phyloP scores from a whole-genome alignment of 768 basidiomycete species.

The Hericium coralloides region DNA sequence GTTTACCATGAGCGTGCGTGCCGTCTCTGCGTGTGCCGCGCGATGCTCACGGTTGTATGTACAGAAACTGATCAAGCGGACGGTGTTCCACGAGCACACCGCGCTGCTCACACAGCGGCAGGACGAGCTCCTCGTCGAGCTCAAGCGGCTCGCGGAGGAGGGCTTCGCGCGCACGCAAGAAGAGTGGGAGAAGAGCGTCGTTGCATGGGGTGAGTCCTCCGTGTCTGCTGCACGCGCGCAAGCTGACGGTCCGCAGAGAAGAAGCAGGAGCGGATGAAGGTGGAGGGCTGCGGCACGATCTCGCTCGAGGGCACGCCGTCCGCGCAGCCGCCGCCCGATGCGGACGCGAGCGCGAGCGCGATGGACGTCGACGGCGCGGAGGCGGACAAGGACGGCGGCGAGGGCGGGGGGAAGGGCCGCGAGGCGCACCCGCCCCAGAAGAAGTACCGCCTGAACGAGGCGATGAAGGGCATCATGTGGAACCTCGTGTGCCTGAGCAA shows the following conservation, averaged over 20 bases:
- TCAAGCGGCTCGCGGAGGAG: constrained; percentile 50
- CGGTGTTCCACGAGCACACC: constrained; percentile 71
- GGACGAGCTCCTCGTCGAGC: constrained; percentile 55
- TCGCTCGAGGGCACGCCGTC: constrained; percentile 21
- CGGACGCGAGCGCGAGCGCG: constrained; percentile 2
- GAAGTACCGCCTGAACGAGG: constrained; percentile 72
- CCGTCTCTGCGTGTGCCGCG: not conserved
- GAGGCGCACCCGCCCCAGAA: constrained; percentile 59
- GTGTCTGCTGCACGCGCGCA: not conserved
- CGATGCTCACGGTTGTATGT: not conserved
- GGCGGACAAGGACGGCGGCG: constrained; percentile 22
- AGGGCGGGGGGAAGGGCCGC: constrained; percentile 22
- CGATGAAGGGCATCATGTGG: constrained; percentile 76
- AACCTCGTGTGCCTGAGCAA: constrained; percentile 74
- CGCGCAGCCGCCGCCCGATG: constrained; percentile 17
- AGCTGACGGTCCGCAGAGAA: constrained; percentile 33
- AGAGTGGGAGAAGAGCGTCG: constrained; percentile 66
- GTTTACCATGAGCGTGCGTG: constrained; percentile 80
- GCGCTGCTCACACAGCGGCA: constrained; percentile 58
- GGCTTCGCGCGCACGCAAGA: constrained; percentile 63
- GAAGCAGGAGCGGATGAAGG: constrained; percentile 26
- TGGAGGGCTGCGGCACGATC: constrained; percentile 20
- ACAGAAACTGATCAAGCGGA: constrained; percentile 89
- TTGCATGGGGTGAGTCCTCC: constrained; percentile 51
- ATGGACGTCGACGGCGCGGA: constrained; percentile 18